Base-by-base conservation (phyloP, 148 eudicot genomes). In the Amaranthus palmeri region DNA sequence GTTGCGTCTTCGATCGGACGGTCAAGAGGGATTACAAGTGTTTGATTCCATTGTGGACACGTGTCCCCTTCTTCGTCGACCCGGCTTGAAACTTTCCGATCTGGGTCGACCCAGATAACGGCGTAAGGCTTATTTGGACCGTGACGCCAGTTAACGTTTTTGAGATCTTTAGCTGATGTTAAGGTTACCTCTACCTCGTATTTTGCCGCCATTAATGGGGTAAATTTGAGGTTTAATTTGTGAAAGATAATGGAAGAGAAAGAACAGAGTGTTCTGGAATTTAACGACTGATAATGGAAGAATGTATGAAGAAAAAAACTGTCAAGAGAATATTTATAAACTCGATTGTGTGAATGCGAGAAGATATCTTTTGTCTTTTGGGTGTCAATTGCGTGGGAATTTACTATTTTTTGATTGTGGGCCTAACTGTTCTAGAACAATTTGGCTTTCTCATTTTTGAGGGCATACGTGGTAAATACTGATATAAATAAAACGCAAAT, bases 81-180 rank as follows among this genome's bases (percentile, higher is more conserved):
- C 17, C 77, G 74, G 67, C 88, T 88, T 42, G 98, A 59, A 43
- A 58, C 53, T 68, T 90, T 90, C 68, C 81, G 62, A 3, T 73
- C 80, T 42, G 96, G 84, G 77, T 92, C 90, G 55, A 87, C 85
- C 98, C 98, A 92, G 0, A 81, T 87, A 53, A 92, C 90, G 51
- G 83, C 96, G 80, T 90, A 92, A 0, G 98, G 92, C 70, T 74
- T 82, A 57, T 77, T 74, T 2, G 69, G 73, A 77, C 98, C 98
- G 86, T 92, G 76, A 1, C 93, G 91, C 98, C 98, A 92, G 80
- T 88, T 92, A 65, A 92, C 77, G 86, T 92, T 92, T 66, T 92
- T 92, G 15, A 92, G 85, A 66, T 92, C 92, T 46, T 83, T 87
- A 62, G 96, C 98, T 1, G 92, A 85, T 56, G 77, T 71, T 14